Base-by-base conservation (phyloP, 2,329 filamentous ascomycete species). In the Malbranchea cinnamomea region DNA sequence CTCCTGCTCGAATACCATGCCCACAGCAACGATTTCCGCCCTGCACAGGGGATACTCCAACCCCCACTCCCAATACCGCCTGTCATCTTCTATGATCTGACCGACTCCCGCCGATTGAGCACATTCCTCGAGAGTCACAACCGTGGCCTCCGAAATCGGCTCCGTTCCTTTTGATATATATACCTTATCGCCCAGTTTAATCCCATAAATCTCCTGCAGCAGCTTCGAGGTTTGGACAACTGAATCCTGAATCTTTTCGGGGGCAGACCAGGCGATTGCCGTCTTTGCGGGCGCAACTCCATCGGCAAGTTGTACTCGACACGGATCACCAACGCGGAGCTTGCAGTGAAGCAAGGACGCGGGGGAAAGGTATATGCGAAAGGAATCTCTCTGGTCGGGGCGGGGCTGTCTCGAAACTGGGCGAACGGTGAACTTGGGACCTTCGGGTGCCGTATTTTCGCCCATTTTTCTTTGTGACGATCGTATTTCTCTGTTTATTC, bases 151-250 rank as follows among this genome's bases (percentile, higher is more conserved):
- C 0, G 63, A 59, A 7, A 77, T 52, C 2, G 56, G 42, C 2
- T 54, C 56, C 5, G 63, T 62, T 6, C 67, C 62, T 37, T 56
- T 65, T 2, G 65, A 59, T 14, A 85, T 66, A 5, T 65, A 63
- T 27, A 91, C 60, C 29, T 72, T 67, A 28, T 84, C 78, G 10
- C 73, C 74, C 3, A 89, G 60, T 37, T 77, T 76, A 42, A 92
- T 68, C 1, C 71, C 71, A 41, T 78, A 78, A 5, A 71, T 67
- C 20, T 79, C 75, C 38, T 80, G 76, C 31, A 91, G 71, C 4
- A 71, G 63, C 38, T 80, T 75, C 13, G 80, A 75, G 59, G 81
- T 71, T 61, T 85, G 67, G 28, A 79, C 61, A 33, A 82, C 64
- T 38, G 75, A 68, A 40, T 71, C 71, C 45, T 74, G 68, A 41